These are phyloP conservation scores for Phytophthora cryptogea DNA, from an alignment of 352 stramenopile species.

Conservation along the genomic window DNA sequence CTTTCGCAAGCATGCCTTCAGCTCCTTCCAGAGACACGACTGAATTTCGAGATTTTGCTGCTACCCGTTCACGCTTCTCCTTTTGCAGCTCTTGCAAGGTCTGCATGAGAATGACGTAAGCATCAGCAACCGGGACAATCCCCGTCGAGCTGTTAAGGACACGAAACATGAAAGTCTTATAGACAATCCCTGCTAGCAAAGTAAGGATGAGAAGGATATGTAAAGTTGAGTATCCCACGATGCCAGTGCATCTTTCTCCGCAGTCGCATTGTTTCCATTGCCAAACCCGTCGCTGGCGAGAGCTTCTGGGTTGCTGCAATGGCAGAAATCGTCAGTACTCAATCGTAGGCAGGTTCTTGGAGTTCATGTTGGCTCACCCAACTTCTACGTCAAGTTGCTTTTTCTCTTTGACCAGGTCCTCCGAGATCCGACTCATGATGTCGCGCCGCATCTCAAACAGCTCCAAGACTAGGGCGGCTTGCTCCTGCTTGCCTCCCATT, in stretches of 20 bases:
- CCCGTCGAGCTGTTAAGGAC: conserved; percentile 25
- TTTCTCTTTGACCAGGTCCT: conserved; percentile 73
- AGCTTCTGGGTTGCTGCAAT: conserved; percentile 29
- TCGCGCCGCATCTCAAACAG: conserved; percentile 74
- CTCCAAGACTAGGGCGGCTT: conserved; percentile 47
- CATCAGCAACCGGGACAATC: conserved; percentile 20
- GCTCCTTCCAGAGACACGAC: conserved; percentile 13
- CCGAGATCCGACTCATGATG: conserved; percentile 69
- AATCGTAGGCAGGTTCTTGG: too few relatives aligned
- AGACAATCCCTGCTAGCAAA: not conserved
- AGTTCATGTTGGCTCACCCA: conserved; percentile 32
- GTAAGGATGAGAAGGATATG: conserved; percentile 44
- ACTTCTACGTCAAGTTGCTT: conserved; percentile 63
- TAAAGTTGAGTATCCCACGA: conserved; percentile 77
- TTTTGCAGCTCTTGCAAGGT: conserved; percentile 54
- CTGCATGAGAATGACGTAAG: conserved; percentile 61
- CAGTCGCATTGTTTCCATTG: conserved; percentile 11
- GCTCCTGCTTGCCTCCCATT: conserved; percentile 46
- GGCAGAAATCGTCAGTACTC: too few relatives aligned
- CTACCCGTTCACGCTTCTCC: conserved; percentile 50
- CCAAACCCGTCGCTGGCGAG: conserved; percentile 19
- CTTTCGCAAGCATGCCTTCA: conserved; percentile 2
- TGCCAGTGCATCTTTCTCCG: conserved; percentile 64
- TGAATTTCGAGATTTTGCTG: conserved; percentile 30
- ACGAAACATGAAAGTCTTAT: conserved; percentile 1